Evolutionary conservation across 1,139 yeast genomes (phyloP), one percentile per base, ranked within the genome.

Genomic region (Yamadazyma jaroonii): DNA sequence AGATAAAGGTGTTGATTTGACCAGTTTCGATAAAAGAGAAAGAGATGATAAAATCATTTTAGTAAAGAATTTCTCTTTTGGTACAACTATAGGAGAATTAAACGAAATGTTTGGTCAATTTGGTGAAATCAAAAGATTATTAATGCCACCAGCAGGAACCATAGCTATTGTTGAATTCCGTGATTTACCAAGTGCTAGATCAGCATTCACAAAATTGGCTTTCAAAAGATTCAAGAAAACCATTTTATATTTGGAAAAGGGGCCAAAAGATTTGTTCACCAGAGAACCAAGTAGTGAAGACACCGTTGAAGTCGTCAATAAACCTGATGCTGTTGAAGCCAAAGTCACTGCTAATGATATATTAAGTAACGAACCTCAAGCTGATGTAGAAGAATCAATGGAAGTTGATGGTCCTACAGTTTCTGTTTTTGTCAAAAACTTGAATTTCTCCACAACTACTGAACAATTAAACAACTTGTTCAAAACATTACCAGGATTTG

Each of bases 61-160:
- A 42, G 87, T 88, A 22, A 92, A 92, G 62, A 92, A 92, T 59
- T 84, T 92, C 54, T 95, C 97, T 8, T 86, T 69, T 57, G 95
- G 94, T 15, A 89, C 97, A 1, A 78, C 86, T 0, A 67, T 74
- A 14, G 85, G 79, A 39, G 97, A 92, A 52, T 61, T 92, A 29
- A 82, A 89, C 13, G 96, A 87, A 45, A 56, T 90, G 50, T 92
- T 94, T 53, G 62, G 82, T 1, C 83, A 81, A 33, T 81, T 77
- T 59, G 98, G 98, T 33, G 84, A 84, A 46, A 57, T 94, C 27
- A 81, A 79, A 47, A 76, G 96, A 53, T 71, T 89, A 25, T 62
- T 94, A 44, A 85, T 94, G 89, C 98, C 99, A 11, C 96, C 97
- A 15, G 87, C 95, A 15, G 97, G 97, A 11, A 90, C 97, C 0